A percentile compares a stretch with the other conserved stretches of the same genome.
phyloP scores from a whole-genome alignment of 2,329 filamentous ascomycete genomes.

The Pestalotiopsis fici region DNA sequence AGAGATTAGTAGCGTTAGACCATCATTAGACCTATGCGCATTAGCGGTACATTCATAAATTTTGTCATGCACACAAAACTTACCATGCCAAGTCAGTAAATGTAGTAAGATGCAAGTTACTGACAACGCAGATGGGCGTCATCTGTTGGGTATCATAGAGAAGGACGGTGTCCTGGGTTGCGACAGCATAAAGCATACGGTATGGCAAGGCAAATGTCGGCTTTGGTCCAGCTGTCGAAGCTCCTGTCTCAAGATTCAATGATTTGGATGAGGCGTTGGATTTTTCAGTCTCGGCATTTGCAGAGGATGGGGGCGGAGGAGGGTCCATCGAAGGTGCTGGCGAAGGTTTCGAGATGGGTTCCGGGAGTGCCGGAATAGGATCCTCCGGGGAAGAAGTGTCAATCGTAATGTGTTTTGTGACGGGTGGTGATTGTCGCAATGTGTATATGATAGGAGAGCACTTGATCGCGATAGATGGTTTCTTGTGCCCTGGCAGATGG shows the following conservation, averaged over 20 bases:
- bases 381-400: conserved; percentile 90
- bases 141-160: conserved; percentile 97
- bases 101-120: conserved; percentile 94
- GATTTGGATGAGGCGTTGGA: conserved; percentile 53
- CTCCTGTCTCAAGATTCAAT: conserved; percentile 45
- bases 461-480: conserved; percentile 92
- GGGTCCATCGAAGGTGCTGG: conserved; percentile 75
- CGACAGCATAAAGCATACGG: conserved; percentile 93
- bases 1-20: conserved; percentile 83
- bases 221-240: conserved; percentile 58
- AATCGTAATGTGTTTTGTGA: conserved; percentile 88
- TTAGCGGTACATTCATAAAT: background rate
- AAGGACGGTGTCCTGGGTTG: conserved; percentile 91
- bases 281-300: conserved; percentile 48
- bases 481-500: conserved; percentile 95
- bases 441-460: conserved; percentile 92
- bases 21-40: conserved; percentile 67
- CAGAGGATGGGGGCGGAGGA: conserved; percentile 64
- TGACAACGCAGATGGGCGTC: conserved; percentile 90
- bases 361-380: conserved; percentile 79
- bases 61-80: conserved; percentile 30
- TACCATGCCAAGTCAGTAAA: conserved; percentile 97
- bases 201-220: conserved; percentile 85
- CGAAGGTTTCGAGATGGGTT: conserved; percentile 70
- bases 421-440: conserved; percentile 65